Base-by-base conservation (phyloP, 2,329 filamentous ascomycete genomes). In the Phaeoacremonium minimum region DNA sequence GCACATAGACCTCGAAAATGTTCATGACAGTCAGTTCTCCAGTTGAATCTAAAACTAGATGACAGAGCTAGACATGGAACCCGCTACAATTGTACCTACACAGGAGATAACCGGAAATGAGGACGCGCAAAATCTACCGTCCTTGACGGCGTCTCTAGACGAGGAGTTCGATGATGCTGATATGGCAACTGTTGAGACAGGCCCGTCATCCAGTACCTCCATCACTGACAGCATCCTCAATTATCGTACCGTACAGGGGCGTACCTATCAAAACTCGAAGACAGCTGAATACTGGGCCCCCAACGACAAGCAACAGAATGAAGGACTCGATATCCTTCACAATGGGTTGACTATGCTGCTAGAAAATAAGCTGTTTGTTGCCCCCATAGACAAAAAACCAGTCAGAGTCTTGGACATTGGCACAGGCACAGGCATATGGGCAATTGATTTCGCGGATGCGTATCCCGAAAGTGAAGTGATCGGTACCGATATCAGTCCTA, bases 381-480 rank as follows among this genome's bases (percentile, higher is more conserved):
- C 64, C 4, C 64, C 64, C 7, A 50, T 67, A 3, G 44, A 46
- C 37, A 51, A 7, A 45, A 55, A 26, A 51, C 56, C 1, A 22
- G 26, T 4, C 29, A 26, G 38, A 14, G 45, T 47, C 13, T 30
- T 52, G 4, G 54, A 56, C 37, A 40, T 57, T 3, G 49, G 51
- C n/a, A 56, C 53, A 3, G 50, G 51, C 6, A 49, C 48, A 7
- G 52, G 53, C 9, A 48, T 53, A 8, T 58, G 50, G 51, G 51
- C 52, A 12, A 62, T 66, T 30, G 61, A 67, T 35, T 61, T 67
- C 37, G 63, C 61, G 11, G 64, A 69, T 33, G 41, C 51, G 17
- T 48, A 55, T 30, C 60, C 60, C 3, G 44, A 49, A 4, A 52
- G 55, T 1, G 42, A 46, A 15, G 51, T 64, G 5, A 56, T 58